Base-by-base conservation (phyloP, 225 moss, liverwort and hornwort species). In the Antitrichia curtipendula region DNA sequence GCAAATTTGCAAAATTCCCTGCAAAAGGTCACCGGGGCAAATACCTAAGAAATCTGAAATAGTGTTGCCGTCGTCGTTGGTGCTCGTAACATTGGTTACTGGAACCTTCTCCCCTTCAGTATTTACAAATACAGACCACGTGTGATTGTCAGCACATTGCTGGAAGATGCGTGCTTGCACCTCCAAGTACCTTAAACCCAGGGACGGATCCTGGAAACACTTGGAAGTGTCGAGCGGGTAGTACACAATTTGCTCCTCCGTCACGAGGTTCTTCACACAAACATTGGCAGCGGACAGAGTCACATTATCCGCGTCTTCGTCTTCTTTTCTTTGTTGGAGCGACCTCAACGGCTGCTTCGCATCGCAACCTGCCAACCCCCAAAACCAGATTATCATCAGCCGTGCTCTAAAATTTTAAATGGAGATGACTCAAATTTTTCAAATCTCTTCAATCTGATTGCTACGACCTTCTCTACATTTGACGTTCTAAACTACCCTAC, bases 71-170 rank as follows among this genome's bases (percentile, higher is more conserved):
- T 71, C 60, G 47, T 31, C 45, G 40, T 49, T 29, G 45, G 56
- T 31, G 54, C 11, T 28, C n/a, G 47, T 69, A 6, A 89, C 89
- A 31, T 90, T 88, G 7, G 78, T 77, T 24, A 83, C 64, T 8
- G 91, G 77, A 16, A 90, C 83, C 38, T 85, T 53, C 75, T 89
- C n/a, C 20, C 88, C 90, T 70, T 73, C 32, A 4, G 90, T 92
- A 49, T 90, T 92, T 34, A 90, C 89, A 61, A 92, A 86, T 66
- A 93, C 70, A 36, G 89, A 86, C 93, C 93, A 93, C 85, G 88
- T 73, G 28, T 89, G 90, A 52, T 88, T 40, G 68, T 88, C 82
- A 12, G 88, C 86, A 63, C 92, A 93, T 81, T 68, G 72, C 88
- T 86, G 88, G 65, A 84, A 88, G 56, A 92, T 82, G 21, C 91